Evolutionary conservation across 768 basidiomycete species (phyloP).

Genomic region (Tylopilus felleus): DNA sequence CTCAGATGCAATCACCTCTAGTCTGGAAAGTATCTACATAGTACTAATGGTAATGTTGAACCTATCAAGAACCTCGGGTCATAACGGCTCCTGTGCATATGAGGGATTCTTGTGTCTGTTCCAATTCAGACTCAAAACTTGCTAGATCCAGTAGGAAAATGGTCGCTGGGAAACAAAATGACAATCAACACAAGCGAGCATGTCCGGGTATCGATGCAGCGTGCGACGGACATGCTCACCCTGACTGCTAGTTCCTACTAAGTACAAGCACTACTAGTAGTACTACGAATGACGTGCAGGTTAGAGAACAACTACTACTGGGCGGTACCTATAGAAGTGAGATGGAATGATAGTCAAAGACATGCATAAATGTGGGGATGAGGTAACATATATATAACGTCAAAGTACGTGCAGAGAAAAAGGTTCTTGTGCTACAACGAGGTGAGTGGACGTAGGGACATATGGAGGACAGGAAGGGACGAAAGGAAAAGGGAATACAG

Average conservation of each 20-base stretch:
- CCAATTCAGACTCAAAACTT: too few relatives aligned
- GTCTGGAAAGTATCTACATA: background rate
- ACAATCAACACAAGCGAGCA: background rate
- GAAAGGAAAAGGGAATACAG: background rate
- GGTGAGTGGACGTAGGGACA: background rate
- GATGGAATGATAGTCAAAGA: background rate
- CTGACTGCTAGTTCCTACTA: background rate
- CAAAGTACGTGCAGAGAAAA: constrained; percentile 1
- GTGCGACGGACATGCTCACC: background rate
- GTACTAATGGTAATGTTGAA: background rate
- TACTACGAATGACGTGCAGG: background rate
- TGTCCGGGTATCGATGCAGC: background rate
- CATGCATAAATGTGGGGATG: constrained; percentile 4
- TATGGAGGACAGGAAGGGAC: background rate
- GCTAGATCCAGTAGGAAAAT: too few relatives aligned
- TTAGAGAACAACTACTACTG: background rate
- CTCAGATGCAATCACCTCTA: too few relatives aligned
- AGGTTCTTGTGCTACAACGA: constrained; percentile 12
- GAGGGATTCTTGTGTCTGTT: too few relatives aligned
- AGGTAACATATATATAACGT: constrained; percentile 6
- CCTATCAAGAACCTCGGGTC: too few relatives aligned
- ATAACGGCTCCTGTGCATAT: too few relatives aligned
- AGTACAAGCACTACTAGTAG: background rate
- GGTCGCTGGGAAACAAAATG: background rate
- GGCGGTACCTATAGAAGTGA: background rate